Percentiles rank a stretch among this genome's conserved stretches.
Evolutionary conservation across 176 grass and related monocot genomes (phyloP).

Genomic region (Musa beccarii): DNA sequence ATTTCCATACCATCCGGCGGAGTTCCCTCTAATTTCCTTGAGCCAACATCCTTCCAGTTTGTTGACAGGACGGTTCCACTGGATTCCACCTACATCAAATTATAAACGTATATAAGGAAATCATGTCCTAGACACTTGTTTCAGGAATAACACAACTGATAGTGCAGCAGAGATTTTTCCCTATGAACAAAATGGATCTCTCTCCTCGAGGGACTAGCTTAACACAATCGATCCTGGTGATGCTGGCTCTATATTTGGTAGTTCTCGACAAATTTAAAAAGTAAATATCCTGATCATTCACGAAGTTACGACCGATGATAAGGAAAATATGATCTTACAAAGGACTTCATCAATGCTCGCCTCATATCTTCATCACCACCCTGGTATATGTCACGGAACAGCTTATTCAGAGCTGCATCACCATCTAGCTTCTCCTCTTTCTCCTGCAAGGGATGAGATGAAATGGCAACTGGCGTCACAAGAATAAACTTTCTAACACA

Average conservation of each 20-base stretch:
- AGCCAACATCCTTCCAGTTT: slow-evolving; percentile 74
- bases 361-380: slow-evolving; percentile 38
- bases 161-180: no score
- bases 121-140: not conserved
- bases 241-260: not conserved
- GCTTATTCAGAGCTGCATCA: slow-evolving; percentile 44
- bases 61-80: slow-evolving; percentile 82
- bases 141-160: no score
- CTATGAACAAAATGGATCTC: no score
- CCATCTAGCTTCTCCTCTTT: slow-evolving; percentile 31
- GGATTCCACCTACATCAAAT: slow-evolving; percentile 59
- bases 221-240: no score
- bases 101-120: not conserved
- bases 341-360: slow-evolving; percentile 52
- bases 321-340: slow-evolving; percentile 22
- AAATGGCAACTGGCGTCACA: not conserved
- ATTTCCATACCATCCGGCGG: slow-evolving; percentile 79
- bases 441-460: not conserved
- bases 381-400: slow-evolving; percentile 41
- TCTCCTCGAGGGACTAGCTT: no score
- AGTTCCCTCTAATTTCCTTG: slow-evolving; percentile 47
- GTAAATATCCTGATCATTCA: not conserved
- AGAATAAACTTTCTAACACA: not conserved
- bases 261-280: not conserved
- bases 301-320: not conserved